Conservation (phyloP, 2,329 filamentous ascomycete species). For the Aureobasidium vineae region DNA sequence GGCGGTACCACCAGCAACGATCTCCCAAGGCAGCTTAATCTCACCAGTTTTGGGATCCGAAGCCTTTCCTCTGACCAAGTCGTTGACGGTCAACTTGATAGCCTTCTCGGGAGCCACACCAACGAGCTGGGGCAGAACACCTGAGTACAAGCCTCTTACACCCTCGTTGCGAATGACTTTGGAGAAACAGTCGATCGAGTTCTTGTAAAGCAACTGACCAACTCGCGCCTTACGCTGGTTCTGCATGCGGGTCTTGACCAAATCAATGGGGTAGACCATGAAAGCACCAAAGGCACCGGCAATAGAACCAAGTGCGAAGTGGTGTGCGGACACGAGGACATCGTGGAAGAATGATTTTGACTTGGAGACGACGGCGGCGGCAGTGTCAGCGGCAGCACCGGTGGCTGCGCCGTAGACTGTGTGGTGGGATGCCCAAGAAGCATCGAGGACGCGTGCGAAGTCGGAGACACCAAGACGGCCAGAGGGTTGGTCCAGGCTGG, state of each 20-base stretch:
- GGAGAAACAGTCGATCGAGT: slow-evolving; percentile 90
- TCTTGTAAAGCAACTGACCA: slow-evolving; percentile 90
- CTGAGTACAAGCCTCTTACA: slow-evolving; percentile 84
- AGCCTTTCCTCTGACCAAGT: slow-evolving; percentile 75
- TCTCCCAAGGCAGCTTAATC: slow-evolving; percentile 69
- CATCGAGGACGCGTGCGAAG: slow-evolving; percentile 92
- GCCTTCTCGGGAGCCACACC: slow-evolving; percentile 99
- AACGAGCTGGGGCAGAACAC: slow-evolving; percentile 90
- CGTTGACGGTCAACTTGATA: slow-evolving; percentile 98
- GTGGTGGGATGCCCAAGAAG: slow-evolving; percentile 67
- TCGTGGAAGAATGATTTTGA: slow-evolving; percentile 60
- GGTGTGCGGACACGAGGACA: slow-evolving; percentile 75
- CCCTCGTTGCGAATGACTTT: slow-evolving; percentile 95
- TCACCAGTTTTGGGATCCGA: slow-evolving; percentile 69
- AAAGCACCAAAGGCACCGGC: slow-evolving; percentile 98
- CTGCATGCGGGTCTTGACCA: slow-evolving; percentile 98
- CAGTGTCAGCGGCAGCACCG: slow-evolving; percentile 44
- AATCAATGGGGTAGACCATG: slow-evolving; percentile 98
- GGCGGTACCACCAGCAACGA: slow-evolving; percentile 83
- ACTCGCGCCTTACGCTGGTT: slow-evolving; percentile 85
- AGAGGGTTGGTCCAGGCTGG: slow-evolving; percentile 83
- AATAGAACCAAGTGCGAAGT: slow-evolving; percentile 83
- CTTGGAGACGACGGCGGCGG: slow-evolving; percentile 55
- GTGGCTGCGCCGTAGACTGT: slow-evolving; percentile 52
- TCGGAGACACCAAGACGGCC: slow-evolving; percentile 78